Evolutionary conservation across 2,329 filamentous ascomycete species (phyloP), one percentile per base, ranked within the genome.

Genomic region (Cladosporium sp.): DNA sequence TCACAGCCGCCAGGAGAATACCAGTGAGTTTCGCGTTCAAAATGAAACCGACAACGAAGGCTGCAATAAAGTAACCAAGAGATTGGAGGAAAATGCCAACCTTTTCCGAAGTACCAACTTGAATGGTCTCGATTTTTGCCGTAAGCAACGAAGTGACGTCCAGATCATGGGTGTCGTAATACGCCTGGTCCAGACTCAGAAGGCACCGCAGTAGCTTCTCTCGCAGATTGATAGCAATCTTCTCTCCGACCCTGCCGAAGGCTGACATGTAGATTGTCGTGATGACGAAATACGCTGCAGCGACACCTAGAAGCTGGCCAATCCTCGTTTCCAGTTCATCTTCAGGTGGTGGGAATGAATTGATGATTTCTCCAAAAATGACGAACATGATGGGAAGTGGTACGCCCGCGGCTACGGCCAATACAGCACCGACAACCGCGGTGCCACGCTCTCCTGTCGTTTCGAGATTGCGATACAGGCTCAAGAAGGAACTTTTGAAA

Each of bases 101-200:
- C 49, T 75, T 75, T 50, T 75, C 73, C 1, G 72, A 74, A 17
- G 70, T 73, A 3, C 73, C 72, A 7, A 72, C 65, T 51, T 74
- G 71, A n/a, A 74, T 72, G 1, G 65, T 68, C 50, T 74, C 71
- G 17, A 70, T 71, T 54, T 73, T 74, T 39, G 73, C 71, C 7
- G 71, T 73, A 5, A 75, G 61, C 20, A 73, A 65, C 12, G 64
- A 67, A 13, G 73, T 72, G 58, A 79, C 72, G 59, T 79, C 75
- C 17, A 76, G 71, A 32, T 74, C 70, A 53, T 74, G 66, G 11
- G 71, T 70, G 52, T 80, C 77, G 54, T 77, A 76, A 57, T 75
- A 80, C 8, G 73, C 67, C 57, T 77, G 74, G 44, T 79, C 76
- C 60, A 78, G 71, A 24, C 76, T 71, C 18, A 80, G 61, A 7